Percentiles rank a stretch among this genome's conserved stretches.
These are phyloP conservation scores for Royoungia palumana DNA, from an alignment of 768 basidiomycete genomes.

Conservation along the genomic window DNA sequence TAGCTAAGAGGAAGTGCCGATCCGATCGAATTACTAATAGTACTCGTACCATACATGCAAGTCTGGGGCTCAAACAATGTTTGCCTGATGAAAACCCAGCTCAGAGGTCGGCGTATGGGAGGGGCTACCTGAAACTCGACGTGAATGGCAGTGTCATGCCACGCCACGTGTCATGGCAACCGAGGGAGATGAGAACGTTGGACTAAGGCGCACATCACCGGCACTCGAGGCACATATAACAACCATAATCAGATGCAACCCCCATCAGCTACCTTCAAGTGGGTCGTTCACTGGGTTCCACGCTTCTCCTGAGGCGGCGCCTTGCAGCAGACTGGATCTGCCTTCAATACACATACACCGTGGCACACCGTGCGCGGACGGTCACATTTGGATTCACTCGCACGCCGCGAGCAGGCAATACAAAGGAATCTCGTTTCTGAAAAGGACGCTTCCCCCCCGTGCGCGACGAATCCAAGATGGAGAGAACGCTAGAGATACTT, in stretches of 20 bases:
- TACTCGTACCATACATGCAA: no score
- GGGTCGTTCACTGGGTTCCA: background rate
- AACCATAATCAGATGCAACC: conserved; percentile 11
- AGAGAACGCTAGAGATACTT: conserved; percentile 22
- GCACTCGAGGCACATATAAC: background rate
- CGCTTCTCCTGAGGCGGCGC: background rate
- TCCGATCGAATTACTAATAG: no score
- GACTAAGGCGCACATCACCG: background rate
- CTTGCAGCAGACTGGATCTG: background rate
- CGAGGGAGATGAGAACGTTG: background rate
- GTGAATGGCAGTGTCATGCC: conserved; percentile 17
- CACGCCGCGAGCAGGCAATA: conserved; percentile 3
- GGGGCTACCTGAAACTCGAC: no score
- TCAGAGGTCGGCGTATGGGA: background rate
- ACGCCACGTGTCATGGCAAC: conserved; percentile 15
- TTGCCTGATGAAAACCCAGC: no score
- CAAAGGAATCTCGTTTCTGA: background rate
- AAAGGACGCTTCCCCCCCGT: background rate
- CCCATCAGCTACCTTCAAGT: conserved; percentile 3
- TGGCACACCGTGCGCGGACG: background rate
- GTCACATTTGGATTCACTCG: conserved; percentile 9
- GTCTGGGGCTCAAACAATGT: no score
- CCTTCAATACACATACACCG: background rate
- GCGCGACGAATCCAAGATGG: conserved; percentile 13
- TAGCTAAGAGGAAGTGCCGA: no score